These are phyloP conservation scores for Ceratobasidium papillatum DNA, from an alignment of 1,284 basidiomycete genomes.

Conservation along the genomic window DNA sequence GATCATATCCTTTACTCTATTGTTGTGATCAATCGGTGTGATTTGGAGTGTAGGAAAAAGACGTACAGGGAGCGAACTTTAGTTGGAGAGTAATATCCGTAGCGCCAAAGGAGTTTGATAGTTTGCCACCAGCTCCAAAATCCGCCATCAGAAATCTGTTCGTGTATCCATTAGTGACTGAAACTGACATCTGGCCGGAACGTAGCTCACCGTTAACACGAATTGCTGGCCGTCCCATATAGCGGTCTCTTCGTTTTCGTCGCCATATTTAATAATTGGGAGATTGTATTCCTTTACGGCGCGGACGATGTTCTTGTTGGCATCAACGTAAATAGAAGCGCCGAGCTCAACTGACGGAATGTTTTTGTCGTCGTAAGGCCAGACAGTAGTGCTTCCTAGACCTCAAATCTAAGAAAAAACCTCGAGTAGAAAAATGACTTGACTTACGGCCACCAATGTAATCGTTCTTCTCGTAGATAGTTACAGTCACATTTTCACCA, in stretches of 20 bases:
- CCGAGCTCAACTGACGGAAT: conserved; percentile 76
- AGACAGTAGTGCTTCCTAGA: conserved; percentile 76
- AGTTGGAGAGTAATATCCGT: conserved; percentile 76
- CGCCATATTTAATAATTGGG: conserved; percentile 62
- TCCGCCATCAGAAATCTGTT: conserved; percentile 61
- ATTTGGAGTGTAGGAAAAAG: not conserved
- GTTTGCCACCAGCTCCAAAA: conserved; percentile 72
- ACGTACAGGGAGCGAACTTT: conserved; percentile 67
- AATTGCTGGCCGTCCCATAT: conserved; percentile 88
- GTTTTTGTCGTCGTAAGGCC: conserved; percentile 74
- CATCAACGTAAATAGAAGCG: conserved; percentile 85
- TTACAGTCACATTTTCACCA: conserved; percentile 66
- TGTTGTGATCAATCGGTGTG: not conserved
- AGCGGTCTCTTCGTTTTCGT: conserved; percentile 63
- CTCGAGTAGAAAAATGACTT: conserved; percentile 20
- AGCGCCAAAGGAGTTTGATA: conserved; percentile 78
- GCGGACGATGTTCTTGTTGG: conserved; percentile 84
- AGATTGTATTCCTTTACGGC: conserved; percentile 84
- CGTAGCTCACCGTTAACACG: conserved; percentile 65
- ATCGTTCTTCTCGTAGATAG: conserved; percentile 79
- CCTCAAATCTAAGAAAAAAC: not conserved
- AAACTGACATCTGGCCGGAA: conserved; percentile 37
- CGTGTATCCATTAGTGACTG: conserved; percentile 8
- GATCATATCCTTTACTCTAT: conserved; percentile 67
- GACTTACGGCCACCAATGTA: conserved; percentile 86